Base-by-base conservation (phyloP, 1,284 basidiomycete species). In the Lentinus polychrous region DNA sequence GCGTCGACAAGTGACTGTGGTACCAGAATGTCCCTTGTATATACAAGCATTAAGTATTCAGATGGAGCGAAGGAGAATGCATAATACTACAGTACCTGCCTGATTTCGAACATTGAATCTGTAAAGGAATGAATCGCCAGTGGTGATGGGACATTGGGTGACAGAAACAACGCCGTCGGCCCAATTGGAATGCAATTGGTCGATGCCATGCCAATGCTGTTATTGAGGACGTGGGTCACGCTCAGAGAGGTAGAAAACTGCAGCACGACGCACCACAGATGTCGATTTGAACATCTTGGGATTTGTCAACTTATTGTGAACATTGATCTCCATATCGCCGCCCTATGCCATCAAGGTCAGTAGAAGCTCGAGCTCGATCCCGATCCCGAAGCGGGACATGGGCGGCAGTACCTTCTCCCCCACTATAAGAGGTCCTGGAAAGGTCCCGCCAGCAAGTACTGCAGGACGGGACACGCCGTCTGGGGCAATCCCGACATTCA, bases 101-200 rank as follows among this genome's bases (percentile, higher is more conserved):
- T 64, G 66, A 20, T 56, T 55, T 20, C 58, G 57, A 10, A 59
- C 57, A n/a, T 37, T 53, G 49, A 68, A 60, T 31, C 63, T 53
- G 46, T 69, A 79, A n/a, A 69, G 66, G 64, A 75, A 79, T 7
- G 63, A 64, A 10, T 63, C 49, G 0, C 65, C 63, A 0, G 74
- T 63, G 5, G 68, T 64, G 49, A 80, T 76, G 2, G 74, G 74
- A 53, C 78, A 80, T 54, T 76, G 73, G 20, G 63, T 71, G 17
- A 75, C 66, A 33, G 63, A 63, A 2, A 64, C 55, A 2, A 55
- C 45, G 8, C 66, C 65, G 37, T 67, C 66, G 6, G 60, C 62
- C 49, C 57, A 61, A 23, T 52, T 58, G 4, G 64, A 61, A 54
- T 52, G 52, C 48, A 40, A 55, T 61, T 56, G 66, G 32, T 59